Conservation (phyloP, 345 rosid genomes). For the Citrus maxima region DNA sequence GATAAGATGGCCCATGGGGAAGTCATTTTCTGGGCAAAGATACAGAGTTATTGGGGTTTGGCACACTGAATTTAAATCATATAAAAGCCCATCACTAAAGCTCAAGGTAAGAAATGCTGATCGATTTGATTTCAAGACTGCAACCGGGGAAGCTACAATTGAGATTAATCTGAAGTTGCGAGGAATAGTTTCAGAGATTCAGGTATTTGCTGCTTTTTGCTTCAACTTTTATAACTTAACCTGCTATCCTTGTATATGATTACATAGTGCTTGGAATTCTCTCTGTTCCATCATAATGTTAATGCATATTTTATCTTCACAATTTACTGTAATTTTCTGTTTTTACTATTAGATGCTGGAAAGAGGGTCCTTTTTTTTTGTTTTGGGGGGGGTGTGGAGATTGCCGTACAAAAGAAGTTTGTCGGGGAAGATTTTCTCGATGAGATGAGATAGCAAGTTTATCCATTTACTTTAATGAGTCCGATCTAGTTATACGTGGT, state of each 20-base stretch:
- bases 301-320: not conserved
- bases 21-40: constrained; percentile 38
- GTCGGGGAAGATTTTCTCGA: too few species aligned
- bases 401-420: too few species aligned
- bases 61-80: constrained; percentile 39
- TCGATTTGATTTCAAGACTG: constrained; percentile 44
- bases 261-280: not conserved
- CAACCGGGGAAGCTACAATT: constrained; percentile 33
- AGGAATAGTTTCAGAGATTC: constrained; percentile 36
- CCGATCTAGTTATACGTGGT: too few species aligned
- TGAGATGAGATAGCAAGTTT: too few species aligned
- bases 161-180: constrained; percentile 49
- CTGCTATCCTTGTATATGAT: not conserved
- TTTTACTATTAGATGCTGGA: too few species aligned
- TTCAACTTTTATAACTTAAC: not conserved
- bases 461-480: too few species aligned
- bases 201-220: constrained; percentile 13
- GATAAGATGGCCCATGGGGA: constrained; percentile 57
- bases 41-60: constrained; percentile 41
- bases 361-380: too few species aligned
- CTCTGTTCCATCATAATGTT: too few species aligned
- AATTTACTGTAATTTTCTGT: not conserved
- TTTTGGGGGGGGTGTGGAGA: too few species aligned
- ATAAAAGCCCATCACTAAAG: constrained; percentile 35
- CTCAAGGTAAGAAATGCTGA: constrained; percentile 55